A percentile compares a stretch with the other conserved stretches of the same genome.
phyloP scores from a whole-genome alignment of 176 grass and related monocot genomes.

The Triticum dicoccoides region DNA sequence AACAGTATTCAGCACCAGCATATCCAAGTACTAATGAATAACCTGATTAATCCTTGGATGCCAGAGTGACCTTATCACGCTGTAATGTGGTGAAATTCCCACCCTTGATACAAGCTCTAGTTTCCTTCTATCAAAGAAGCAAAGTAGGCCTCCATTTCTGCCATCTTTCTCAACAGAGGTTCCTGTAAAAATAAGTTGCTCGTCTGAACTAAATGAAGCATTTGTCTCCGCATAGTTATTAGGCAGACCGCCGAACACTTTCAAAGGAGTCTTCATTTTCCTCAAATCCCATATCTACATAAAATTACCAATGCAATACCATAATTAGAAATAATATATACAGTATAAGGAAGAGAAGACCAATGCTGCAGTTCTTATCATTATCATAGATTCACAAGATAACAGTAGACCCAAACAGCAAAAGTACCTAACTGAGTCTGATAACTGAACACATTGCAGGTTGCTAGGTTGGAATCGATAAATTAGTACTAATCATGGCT shows the following conservation, averaged over 20 bases:
- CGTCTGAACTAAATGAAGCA: constrained; percentile 84
- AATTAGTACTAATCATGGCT: constrained; percentile 13
- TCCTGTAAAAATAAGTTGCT: constrained; percentile 91
- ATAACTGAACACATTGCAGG: background rate
- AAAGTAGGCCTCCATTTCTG: constrained; percentile 74
- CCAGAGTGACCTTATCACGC: constrained; percentile 84
- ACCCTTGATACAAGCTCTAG: constrained; percentile 90
- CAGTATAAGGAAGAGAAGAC: constrained; percentile 1
- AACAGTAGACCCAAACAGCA: constrained; percentile 22
- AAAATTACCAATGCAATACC: constrained; percentile 15
- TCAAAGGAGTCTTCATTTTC: constrained; percentile 69
- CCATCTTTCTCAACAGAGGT: constrained; percentile 93
- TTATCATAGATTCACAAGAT: constrained; percentile 19
- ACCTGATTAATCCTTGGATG: constrained; percentile 97
- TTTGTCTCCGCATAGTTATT: constrained; percentile 95
- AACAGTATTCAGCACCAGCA: background rate
- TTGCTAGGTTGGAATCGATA: background rate
- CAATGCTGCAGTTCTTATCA: background rate
- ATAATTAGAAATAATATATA: constrained; percentile 30
- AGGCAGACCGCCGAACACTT: constrained; percentile 84
- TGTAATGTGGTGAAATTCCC: constrained; percentile 83
- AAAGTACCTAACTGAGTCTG: background rate
- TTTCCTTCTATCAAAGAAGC: constrained; percentile 96
- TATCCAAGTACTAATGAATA: background rate
- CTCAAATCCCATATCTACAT: constrained; percentile 92